Percentiles rank a stretch among this genome's conserved stretches.
phyloP scores from a whole-genome alignment of 345 rosid species.

The Hirschfeldia incana region DNA sequence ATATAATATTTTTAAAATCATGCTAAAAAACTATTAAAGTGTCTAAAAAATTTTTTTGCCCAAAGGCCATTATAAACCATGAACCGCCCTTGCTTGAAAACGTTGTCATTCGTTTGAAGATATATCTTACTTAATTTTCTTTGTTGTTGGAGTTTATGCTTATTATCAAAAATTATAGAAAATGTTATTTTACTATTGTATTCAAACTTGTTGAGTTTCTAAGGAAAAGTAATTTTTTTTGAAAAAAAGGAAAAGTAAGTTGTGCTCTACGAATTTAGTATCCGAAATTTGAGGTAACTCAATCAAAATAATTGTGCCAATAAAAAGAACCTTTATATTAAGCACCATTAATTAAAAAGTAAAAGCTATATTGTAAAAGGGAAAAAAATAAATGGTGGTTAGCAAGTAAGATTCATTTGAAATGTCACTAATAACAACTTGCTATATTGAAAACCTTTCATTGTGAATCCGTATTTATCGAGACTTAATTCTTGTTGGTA shows the following conservation, averaged over 20 bases:
- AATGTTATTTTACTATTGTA: too few species aligned
- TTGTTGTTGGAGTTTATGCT: background rate
- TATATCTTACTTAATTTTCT: background rate
- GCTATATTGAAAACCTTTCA: constrained; percentile 12
- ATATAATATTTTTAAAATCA: too few species aligned
- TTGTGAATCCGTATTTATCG: constrained; percentile 23
- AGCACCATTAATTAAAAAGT: background rate
- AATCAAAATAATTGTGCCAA: background rate
- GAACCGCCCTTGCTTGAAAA: too few species aligned
- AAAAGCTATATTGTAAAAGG: background rate
- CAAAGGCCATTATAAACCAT: too few species aligned
- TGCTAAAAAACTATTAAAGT: too few species aligned
- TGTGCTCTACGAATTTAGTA: background rate
- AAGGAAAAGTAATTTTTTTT: too few species aligned
- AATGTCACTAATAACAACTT: constrained; percentile 25
- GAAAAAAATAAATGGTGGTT: background rate
- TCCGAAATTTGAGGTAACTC: background rate
- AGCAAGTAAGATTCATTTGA: background rate
- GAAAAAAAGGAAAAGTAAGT: background rate
- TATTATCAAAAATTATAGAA: background rate
- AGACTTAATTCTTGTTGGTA: constrained; percentile 26
- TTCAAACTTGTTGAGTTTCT: background rate
- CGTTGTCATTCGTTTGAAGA: background rate
- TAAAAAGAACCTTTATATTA: background rate
- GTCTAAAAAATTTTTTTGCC: too few species aligned